Percentiles rank a stretch among this genome's conserved stretches.
Evolutionary conservation across 768 basidiomycete species (phyloP).

Genomic region (Termitomyces sp.): DNA sequence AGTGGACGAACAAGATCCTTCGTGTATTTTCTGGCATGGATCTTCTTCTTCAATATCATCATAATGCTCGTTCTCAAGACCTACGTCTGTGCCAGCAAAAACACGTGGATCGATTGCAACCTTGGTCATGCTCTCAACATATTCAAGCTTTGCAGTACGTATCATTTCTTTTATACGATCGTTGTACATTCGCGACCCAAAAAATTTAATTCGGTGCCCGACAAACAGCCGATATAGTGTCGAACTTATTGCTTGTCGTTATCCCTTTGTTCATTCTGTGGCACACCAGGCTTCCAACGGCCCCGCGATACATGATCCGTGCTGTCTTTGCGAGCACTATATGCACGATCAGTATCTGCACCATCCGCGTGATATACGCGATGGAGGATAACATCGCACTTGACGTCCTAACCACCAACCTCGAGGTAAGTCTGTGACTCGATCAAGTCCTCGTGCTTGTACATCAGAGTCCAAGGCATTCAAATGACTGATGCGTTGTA

Average conservation of each 20-base stretch:
- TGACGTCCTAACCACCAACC: constrained; percentile 12
- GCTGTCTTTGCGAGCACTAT: constrained; percentile 16
- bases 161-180: not conserved
- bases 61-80: constrained; percentile 11
- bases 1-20: constrained; percentile 4
- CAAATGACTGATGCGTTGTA: not conserved
- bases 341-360: constrained; percentile 10
- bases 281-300: constrained; percentile 7
- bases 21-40: not conserved
- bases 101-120: constrained; percentile 10
- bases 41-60: constrained; percentile 7
- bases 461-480: not conserved
- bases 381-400: constrained; percentile 3
- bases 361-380: constrained; percentile 11
- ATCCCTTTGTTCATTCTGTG: constrained; percentile 9
- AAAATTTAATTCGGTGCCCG: not conserved
- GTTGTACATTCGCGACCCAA: not conserved
- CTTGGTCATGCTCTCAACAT: constrained; percentile 7
- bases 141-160: constrained; percentile 13
- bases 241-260: constrained; percentile 7
- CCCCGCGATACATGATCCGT: constrained; percentile 11
- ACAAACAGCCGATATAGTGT: constrained; percentile 12
- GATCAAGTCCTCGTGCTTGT: not conserved
- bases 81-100: constrained; percentile 9
- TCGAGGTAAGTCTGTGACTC: constrained; percentile 13